These are phyloP conservation scores for Monosporozyma yasuniensis DNA, from an alignment of 805 yeast genomes.

Conservation along the genomic window DNA sequence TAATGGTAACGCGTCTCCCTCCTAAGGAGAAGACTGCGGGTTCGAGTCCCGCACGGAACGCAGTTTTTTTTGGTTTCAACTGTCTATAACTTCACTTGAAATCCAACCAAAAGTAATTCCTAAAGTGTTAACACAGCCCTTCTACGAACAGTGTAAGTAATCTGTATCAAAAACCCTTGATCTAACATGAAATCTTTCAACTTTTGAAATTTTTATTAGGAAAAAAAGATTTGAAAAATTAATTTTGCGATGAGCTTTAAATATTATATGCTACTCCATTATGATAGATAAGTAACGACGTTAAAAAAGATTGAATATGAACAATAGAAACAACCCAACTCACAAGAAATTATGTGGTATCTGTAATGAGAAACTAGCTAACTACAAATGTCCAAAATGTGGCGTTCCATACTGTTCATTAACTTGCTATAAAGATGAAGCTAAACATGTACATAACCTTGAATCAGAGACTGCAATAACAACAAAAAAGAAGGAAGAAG, in stretches of 20 bases:
- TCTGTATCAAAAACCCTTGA: no score
- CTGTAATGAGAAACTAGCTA: conserved; percentile 28
- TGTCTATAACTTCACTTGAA: no score
- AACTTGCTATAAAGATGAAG: conserved; percentile 39
- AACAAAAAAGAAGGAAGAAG: neutral
- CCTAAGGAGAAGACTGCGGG: conserved; percentile 64
- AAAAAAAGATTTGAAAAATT: neutral
- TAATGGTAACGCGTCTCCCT: conserved; percentile 62
- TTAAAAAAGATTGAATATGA: neutral
- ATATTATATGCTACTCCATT: neutral
- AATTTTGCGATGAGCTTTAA: neutral
- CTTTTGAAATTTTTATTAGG: neutral
- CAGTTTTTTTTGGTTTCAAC: conserved; percentile 6
- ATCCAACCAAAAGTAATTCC: no score
- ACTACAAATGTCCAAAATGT: conserved; percentile 44
- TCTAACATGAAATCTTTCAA: no score
- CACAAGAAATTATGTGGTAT: conserved; percentile 23
- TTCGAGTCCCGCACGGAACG: conserved; percentile 59
- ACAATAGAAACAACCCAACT: neutral
- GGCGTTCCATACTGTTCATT: conserved; percentile 45
- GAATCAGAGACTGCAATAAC: conserved; percentile 20
- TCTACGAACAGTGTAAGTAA: no score
- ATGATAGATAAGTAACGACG: neutral
- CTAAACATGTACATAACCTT: conserved; percentile 28
- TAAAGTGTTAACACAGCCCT: no score